Evolutionary conservation across 345 rosid species (phyloP), one percentile per base, ranked within the genome.

Genomic region (Linum usitatissimum): DNA sequence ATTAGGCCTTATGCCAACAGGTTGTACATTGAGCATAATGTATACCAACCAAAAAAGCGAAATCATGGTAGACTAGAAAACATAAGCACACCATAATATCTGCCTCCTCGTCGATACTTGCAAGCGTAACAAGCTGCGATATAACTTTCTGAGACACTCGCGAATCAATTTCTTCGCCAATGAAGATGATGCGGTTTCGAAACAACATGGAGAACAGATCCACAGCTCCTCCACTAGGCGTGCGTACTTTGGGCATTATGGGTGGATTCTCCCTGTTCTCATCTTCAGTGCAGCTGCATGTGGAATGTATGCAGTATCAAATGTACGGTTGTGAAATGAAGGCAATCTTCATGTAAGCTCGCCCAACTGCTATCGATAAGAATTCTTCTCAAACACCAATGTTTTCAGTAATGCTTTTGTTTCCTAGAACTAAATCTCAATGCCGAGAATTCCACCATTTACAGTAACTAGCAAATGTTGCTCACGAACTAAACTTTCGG

Each of bases 131-230:
- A 61, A 90, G 95, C 83, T 93, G 99, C 36, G 97, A 81, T 77
- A 93, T 86, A 69, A 84, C 91, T 60, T 83, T 78, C 77, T 89
- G 96, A 71, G 99, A 96, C 76, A 90, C 99, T 74, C 74, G 83
- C 30, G 96, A 76, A 71, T 81, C 85, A 57, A 93, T 51, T 61
- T 94, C 87, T 71, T 89, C 85, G 65, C 97, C 99, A 13, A 87
- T 79, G 69, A 93, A 93, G 75, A 93, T 86, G 18, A 90, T 90
- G 57, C 96, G 91, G 70, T 87, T 90, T 18, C 96, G 80, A 55
- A 87, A 80, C 56, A 93, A 70, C 56, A 93, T 91, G 56, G 88
- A 80, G 70, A 90, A 81, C n/a, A 90, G 88, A 72, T 90, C 99
- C 73, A 87, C 60, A 71, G 91, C 79, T 69, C 97, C 94, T 72